phyloP scores from a whole-genome alignment of 2,329 filamentous ascomycete genomes.

The Bipolaris oryzae region DNA sequence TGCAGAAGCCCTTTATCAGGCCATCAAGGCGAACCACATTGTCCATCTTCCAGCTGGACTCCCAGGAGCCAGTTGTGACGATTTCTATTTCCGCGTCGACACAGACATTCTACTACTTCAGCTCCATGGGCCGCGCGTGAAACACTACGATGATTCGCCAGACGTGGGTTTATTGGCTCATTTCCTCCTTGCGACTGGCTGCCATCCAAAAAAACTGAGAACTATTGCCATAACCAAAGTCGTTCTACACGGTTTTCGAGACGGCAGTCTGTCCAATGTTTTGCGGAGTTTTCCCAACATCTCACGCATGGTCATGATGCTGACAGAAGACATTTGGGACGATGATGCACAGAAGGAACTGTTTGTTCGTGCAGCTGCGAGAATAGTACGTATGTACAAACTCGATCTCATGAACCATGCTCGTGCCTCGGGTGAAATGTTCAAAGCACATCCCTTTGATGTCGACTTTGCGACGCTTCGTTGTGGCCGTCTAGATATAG shows the following conservation, averaged over 20 bases:
- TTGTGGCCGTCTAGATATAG: constrained; percentile 8
- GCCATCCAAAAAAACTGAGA: constrained; percentile 14
- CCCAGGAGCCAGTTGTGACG: neutral
- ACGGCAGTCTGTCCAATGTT: constrained; percentile 28
- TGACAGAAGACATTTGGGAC: constrained; percentile 14
- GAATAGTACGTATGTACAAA: constrained; percentile 29
- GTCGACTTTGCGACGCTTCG: constrained; percentile 22
- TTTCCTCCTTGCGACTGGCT: constrained; percentile 17
- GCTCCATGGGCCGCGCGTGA: constrained; percentile 15
- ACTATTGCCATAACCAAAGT: constrained; percentile 25
- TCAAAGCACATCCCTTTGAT: constrained; percentile 4
- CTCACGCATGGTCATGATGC: constrained; percentile 25
- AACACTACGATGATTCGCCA: constrained; percentile 30
- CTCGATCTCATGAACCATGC: constrained; percentile 10
- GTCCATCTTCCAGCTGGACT: constrained; percentile 13
- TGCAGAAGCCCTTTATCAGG: constrained; percentile 26
- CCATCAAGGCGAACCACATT: constrained; percentile 19
- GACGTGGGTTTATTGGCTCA: constrained; percentile 28
- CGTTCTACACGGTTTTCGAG: constrained; percentile 17
- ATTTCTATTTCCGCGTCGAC: constrained; percentile 30
- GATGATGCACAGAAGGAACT: constrained; percentile 12
- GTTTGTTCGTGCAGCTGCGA: constrained; percentile 24
- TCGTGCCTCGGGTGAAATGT: neutral
- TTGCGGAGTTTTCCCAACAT: constrained; percentile 27
- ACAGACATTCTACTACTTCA: constrained; percentile 27